Conservation (phyloP, 164 flowering plant species). For the Platanus orientalis region DNA sequence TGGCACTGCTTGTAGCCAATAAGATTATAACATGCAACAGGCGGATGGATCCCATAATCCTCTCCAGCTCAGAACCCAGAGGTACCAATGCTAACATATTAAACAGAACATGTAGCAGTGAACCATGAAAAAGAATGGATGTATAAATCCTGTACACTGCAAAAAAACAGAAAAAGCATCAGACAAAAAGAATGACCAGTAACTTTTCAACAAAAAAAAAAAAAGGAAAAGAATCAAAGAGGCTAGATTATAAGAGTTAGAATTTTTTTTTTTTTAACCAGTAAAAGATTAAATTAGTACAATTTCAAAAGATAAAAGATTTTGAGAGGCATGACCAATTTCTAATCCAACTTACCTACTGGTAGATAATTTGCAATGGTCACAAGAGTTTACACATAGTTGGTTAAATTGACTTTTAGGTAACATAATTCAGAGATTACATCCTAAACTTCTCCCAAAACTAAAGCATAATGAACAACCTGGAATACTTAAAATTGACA, state of each 20-base stretch:
- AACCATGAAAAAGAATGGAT: constrained; percentile 79
- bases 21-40: constrained; percentile 51
- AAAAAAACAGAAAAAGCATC: constrained; percentile 10
- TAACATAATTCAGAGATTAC: too few species aligned
- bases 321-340: background rate
- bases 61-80: constrained; percentile 91
- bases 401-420: too few species aligned
- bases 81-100: constrained; percentile 97
- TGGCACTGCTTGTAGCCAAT: constrained; percentile 80
- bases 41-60: constrained; percentile 96
- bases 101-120: constrained; percentile 85
- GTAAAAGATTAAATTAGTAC: too few species aligned
- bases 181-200: too few species aligned
- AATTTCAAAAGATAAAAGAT: background rate
- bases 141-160: constrained; percentile 91
- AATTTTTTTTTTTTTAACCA: too few species aligned
- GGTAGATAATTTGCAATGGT: too few species aligned
- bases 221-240: background rate
- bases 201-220: too few species aligned
- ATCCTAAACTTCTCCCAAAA: too few species aligned
- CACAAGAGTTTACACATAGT: too few species aligned
- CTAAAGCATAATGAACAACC: too few species aligned
- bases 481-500: too few species aligned
- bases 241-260: too few species aligned
- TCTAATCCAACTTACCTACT: background rate